These are phyloP conservation scores for Kwoniella dendrophila DNA, from an alignment of 768 basidiomycete species.

Conservation along the genomic window DNA sequence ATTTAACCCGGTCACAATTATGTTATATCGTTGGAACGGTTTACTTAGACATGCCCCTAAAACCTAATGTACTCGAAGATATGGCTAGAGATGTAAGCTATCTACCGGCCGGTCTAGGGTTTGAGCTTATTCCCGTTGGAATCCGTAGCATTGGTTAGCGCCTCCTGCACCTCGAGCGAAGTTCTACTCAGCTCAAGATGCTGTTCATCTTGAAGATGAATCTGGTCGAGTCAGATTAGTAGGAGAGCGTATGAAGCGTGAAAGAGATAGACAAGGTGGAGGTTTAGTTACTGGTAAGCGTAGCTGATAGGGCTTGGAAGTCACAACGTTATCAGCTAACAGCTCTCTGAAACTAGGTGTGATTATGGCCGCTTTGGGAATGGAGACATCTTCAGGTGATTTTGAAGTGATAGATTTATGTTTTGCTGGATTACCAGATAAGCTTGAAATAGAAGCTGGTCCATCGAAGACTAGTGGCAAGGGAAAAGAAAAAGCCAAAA, in stretches of 20 bases:
- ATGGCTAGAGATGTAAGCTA: slow-evolving; percentile 82
- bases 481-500: slow-evolving; percentile 45
- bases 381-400: slow-evolving; percentile 84
- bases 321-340: slow-evolving; percentile 7
- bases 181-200: slow-evolving; percentile 75
- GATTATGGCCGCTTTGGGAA: slow-evolving; percentile 83
- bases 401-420: slow-evolving; percentile 92
- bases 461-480: slow-evolving; percentile 22
- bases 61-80: slow-evolving; percentile 96
- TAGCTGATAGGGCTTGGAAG: neutral
- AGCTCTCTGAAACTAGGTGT: slow-evolving; percentile 60
- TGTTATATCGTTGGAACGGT: slow-evolving; percentile 94
- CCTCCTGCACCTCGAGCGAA: slow-evolving; percentile 76
- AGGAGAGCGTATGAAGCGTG: slow-evolving; percentile 66
- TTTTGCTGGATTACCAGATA: slow-evolving; percentile 78
- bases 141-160: slow-evolving; percentile 77
- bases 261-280: slow-evolving; percentile 57
- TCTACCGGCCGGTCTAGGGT: neutral
- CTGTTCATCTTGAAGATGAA: slow-evolving; percentile 91
- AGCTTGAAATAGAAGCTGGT: slow-evolving; percentile 53
- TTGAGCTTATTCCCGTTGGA: slow-evolving; percentile 12
- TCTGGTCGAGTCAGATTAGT: slow-evolving; percentile 87
- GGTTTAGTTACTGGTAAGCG: slow-evolving; percentile 70
- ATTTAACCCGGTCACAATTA: slow-evolving; percentile 78
- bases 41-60: slow-evolving; percentile 98